Conservation (phyloP, 2,329 filamentous ascomycete species). For the Xylariales sp. region DNA sequence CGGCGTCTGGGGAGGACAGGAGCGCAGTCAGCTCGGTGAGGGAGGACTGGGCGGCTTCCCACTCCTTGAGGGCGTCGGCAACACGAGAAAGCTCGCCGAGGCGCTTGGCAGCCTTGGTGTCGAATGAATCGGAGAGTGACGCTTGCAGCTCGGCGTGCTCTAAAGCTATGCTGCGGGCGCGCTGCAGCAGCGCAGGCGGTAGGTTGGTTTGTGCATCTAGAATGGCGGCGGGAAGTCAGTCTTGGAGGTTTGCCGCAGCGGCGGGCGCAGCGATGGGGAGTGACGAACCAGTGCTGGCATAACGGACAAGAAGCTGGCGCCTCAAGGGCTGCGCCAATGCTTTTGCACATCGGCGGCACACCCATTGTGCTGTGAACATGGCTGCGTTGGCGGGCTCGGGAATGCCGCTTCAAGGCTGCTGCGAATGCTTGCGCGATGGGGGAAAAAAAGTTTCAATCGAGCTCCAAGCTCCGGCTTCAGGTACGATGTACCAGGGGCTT, state of each 20-base stretch:
- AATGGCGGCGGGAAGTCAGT: no score
- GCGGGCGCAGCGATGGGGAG: slow-evolving; percentile 8
- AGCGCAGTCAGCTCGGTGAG: slow-evolving; percentile 50
- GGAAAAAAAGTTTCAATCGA: no score
- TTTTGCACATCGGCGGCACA: slow-evolving; percentile 46
- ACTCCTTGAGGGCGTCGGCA: slow-evolving; percentile 52
- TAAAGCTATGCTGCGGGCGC: slow-evolving; percentile 51
- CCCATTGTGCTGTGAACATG: slow-evolving; percentile 41
- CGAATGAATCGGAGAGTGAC: slow-evolving; percentile 50
- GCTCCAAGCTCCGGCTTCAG: no score
- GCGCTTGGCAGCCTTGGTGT: slow-evolving; percentile 53
- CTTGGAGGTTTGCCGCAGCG: slow-evolving; percentile 19
- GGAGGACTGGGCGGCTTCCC: slow-evolving; percentile 50
- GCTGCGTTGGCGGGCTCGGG: no score
- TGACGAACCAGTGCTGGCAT: slow-evolving; percentile 38
- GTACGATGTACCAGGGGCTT: no score
- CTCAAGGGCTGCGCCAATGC: slow-evolving; percentile 24
- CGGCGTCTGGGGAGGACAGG: slow-evolving; percentile 46
- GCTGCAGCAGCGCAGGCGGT: slow-evolving; percentile 52
- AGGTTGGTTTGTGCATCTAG: slow-evolving; percentile 29
- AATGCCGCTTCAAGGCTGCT: no score
- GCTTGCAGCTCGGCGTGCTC: slow-evolving; percentile 57
- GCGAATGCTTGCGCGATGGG: no score
- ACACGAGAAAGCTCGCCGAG: slow-evolving; percentile 58
- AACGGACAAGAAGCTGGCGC: slow-evolving; percentile 30